Evolutionary conservation across 2,329 filamentous ascomycete genomes (phyloP), one percentile per base, ranked within the genome.

Genomic region (Pezicula carpinea): DNA sequence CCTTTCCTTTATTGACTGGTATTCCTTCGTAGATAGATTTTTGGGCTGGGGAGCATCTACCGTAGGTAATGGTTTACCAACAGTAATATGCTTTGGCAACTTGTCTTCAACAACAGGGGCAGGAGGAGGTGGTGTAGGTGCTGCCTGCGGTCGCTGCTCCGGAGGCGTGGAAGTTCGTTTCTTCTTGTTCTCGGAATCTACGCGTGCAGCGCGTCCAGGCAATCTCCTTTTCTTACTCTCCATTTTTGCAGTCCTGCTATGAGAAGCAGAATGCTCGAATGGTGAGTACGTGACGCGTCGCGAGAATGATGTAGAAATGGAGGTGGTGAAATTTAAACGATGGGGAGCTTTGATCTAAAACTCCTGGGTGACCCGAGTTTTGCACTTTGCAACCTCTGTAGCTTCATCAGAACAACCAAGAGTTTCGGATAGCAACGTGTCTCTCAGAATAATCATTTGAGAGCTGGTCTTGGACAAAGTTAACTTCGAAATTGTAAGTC

Each of bases 1-100:
- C 84, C 83, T 89, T 63, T 89, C 85, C 47, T 82, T 77, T 34
- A 91, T 75, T 19, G 80, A 80, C 67, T 91, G 87, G 60, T 83
- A 92, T 13, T 89, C 85, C 53, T 76, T 77, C 4, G 68, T 61
- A 0, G 83, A 69, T 6, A 91, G 70, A 51, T 83, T 74, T 6
- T 79, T 74, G 1, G 81, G 68, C 62, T 93, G 87, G 14, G 82
- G 72, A 41, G 79, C 74, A 55, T 83, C 76, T 13, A 90, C 75
- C 0, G 83, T 87, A 2, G 87, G 87, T 26, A 92, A 69, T 14
- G 86, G 82, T 59, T 85, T 80, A 41, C 82, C 82, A 2, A 83
- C 67, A 56, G 76, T 70, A 31, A 90, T 68, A 39, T 78, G 80
- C 52, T 74, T 80, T 21, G 86, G 86, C 46, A 91, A 60, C 46